phyloP scores from a whole-genome alignment of 2,329 filamentous ascomycete species.

The Thelonectria rubi region DNA sequence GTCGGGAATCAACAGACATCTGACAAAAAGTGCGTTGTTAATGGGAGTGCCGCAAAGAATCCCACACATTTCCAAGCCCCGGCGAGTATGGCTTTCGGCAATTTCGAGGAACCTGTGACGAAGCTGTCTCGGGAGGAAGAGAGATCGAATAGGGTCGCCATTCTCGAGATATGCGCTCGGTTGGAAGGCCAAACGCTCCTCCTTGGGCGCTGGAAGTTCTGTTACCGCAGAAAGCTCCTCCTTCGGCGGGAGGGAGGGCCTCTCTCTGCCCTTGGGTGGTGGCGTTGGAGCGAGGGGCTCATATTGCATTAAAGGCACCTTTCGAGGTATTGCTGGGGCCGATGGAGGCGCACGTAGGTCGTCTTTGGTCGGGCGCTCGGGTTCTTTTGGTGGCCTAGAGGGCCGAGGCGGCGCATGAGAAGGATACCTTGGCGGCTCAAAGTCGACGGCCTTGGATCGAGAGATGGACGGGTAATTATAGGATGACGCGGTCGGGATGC shows the following conservation, averaged over 20 bases:
- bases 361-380: slow-evolving; percentile 38
- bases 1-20: slow-evolving; percentile 86
- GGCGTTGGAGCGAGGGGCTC: slow-evolving; percentile 34
- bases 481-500: slow-evolving; percentile 39
- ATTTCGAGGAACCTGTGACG: slow-evolving; percentile 78
- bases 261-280: slow-evolving; percentile 9
- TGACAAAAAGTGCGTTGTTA: slow-evolving; percentile 93
- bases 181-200: slow-evolving; percentile 71
- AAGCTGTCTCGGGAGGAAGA: slow-evolving; percentile 84
- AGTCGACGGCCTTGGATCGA: slow-evolving; percentile 59
- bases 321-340: slow-evolving; percentile 43
- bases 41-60: slow-evolving; percentile 91
- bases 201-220: slow-evolving; percentile 49
- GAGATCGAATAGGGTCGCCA: slow-evolving; percentile 82
- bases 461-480: slow-evolving; percentile 68
- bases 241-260: slow-evolving; percentile 46
- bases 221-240: slow-evolving; percentile 37
- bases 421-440: slow-evolving; percentile 44
- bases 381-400: slow-evolving; percentile 46
- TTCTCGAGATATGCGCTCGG: slow-evolving; percentile 91
- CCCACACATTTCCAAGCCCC: slow-evolving; percentile 92
- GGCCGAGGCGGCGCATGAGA: slow-evolving; percentile 44
- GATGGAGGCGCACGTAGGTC: slow-evolving; percentile 22
- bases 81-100: slow-evolving; percentile 78
- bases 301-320: slow-evolving; percentile 41